phyloP scores from a whole-genome alignment of 805 yeast species.

The Yarrowia sp. region DNA sequence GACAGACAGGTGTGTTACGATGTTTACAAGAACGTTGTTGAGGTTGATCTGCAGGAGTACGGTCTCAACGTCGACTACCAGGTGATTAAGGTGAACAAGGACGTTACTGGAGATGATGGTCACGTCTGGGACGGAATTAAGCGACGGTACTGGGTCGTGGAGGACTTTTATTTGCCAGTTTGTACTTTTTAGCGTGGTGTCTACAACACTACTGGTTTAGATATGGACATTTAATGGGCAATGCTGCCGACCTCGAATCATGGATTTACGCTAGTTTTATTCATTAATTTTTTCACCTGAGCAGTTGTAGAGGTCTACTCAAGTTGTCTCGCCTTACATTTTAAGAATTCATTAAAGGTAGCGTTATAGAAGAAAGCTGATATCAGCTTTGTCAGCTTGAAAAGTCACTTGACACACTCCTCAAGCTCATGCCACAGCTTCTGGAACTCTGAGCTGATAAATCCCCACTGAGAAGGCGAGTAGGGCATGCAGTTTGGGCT shows the following conservation, averaged over 20 bases:
- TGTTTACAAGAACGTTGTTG: conserved; percentile 80
- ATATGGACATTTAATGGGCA: too few species aligned
- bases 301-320: too few species aligned
- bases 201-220: too few species aligned
- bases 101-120: conserved; percentile 25
- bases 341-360: too few species aligned
- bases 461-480: conserved; percentile 11
- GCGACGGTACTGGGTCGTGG: conserved; percentile 39
- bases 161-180: conserved; percentile 38
- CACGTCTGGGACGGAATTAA: conserved; percentile 43
- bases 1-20: conserved; percentile 73
- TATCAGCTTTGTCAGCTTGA: too few species aligned
- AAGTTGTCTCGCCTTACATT: too few species aligned
- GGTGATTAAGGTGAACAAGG: conserved; percentile 37
- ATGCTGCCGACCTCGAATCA: too few species aligned
- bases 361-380: too few species aligned
- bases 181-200: conserved; percentile 24
- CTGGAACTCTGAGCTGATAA: background rate
- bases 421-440: background rate
- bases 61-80: conserved; percentile 66
- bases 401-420: background rate
- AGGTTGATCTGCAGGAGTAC: conserved; percentile 71
- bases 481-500: background rate
- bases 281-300: too few species aligned
- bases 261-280: background rate